Conservation (phyloP, 768 basidiomycete species). For the Leucocoprinus sp. region DNA sequence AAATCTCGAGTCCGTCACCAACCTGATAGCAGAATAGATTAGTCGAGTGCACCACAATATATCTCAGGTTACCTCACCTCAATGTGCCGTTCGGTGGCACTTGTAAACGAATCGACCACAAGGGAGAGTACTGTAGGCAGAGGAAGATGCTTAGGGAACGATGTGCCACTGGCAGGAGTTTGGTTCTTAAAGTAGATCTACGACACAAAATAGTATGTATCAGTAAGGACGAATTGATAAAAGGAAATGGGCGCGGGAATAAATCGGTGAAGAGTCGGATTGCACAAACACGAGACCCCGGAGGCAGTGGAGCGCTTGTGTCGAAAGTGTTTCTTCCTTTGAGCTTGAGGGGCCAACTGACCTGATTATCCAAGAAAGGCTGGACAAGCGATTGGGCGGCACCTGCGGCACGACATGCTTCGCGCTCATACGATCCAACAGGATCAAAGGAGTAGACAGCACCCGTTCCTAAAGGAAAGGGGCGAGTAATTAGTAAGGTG, state of each 20-base stretch:
- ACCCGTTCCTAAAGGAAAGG: conserved; percentile 62
- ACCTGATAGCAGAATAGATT: conserved; percentile 42
- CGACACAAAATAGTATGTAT: conserved; percentile 17
- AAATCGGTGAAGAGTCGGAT: conserved; percentile 43
- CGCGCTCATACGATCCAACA: conserved; percentile 95
- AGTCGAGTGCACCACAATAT: conserved; percentile 7
- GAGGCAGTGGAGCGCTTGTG: conserved; percentile 6
- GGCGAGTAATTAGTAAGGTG: conserved; percentile 10
- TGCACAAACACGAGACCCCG: conserved; percentile 10
- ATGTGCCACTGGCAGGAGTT: conserved; percentile 56
- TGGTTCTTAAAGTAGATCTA: conserved; percentile 99
- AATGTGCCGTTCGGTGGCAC: conserved; percentile 97
- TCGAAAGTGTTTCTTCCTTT: conserved; percentile 13
- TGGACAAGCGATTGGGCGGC: conserved; percentile 92
- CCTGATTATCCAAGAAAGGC: conserved; percentile 98
- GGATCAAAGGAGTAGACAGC: conserved; percentile 99
- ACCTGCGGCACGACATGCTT: conserved; percentile 93
- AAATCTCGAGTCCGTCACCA: conserved; percentile 93
- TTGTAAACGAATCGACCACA: conserved; percentile 93
- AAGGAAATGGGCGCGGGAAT: conserved; percentile 26
- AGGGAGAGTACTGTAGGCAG: conserved; percentile 72
- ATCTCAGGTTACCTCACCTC: conserved; percentile 47
- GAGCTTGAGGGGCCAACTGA: conserved; percentile 31
- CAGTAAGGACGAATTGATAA: conserved; percentile 15
- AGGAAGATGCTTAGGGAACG: conserved; percentile 77